These are phyloP conservation scores for Lantana camara DNA, from an alignment of 257 asterid genomes.

Conservation along the genomic window DNA sequence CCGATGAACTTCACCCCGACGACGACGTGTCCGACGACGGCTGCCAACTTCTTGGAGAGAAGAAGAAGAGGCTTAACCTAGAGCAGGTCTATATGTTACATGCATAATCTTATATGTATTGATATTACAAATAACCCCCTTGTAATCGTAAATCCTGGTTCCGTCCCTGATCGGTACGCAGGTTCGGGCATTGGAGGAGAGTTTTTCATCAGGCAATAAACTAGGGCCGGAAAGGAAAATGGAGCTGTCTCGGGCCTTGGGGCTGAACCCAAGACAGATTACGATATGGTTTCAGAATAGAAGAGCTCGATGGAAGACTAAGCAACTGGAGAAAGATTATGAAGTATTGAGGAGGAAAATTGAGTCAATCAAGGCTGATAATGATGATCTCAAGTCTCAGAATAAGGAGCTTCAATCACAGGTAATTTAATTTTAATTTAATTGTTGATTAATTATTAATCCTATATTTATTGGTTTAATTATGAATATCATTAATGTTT, in stretches of 20 bases:
- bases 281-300: conserved; percentile 77
- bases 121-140: no score
- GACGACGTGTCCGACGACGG: conserved; percentile 64
- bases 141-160: no score
- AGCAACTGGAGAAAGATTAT: conserved; percentile 66
- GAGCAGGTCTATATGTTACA: conserved; percentile 51
- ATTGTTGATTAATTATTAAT: no score
- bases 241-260: conserved; percentile 65
- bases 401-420: conserved; percentile 60
- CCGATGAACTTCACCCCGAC: conserved; percentile 43
- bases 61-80: conserved; percentile 61
- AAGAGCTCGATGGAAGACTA: conserved; percentile 72
- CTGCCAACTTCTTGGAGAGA: conserved; percentile 51
- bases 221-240: conserved; percentile 71
- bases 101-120: no score
- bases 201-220: conserved; percentile 59
- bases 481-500: no score
- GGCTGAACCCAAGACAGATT: conserved; percentile 63
- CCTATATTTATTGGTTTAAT: no score
- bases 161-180: conserved; percentile 30
- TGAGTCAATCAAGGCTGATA: conserved; percentile 61
- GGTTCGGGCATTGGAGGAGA: conserved; percentile 65
- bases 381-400: conserved; percentile 60
- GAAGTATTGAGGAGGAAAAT: conserved; percentile 54
- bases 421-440: conserved; percentile 35